Base-by-base conservation (phyloP, 768 basidiomycete genomes). In the Thelephora aurantiotincta region DNA sequence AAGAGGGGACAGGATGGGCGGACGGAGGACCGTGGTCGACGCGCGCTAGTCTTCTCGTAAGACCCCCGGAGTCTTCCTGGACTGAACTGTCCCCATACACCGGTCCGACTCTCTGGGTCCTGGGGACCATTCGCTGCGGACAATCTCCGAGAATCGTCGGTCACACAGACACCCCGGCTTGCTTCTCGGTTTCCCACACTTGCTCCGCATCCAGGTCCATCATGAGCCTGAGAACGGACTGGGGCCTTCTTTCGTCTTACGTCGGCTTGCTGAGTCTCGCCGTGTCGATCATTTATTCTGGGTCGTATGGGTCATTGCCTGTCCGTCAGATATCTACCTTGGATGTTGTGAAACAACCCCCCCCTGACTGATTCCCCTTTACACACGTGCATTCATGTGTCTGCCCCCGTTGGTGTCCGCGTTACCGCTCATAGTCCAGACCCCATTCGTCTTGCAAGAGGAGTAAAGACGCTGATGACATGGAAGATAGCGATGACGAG, bases 261-360 rank as follows among this genome's bases (percentile, higher is more conserved):
- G 75, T 66, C 5, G 87, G 84, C 6, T 65, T 89, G 5, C 60
- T 88, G 45, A 60, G 63, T 33, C 71, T 88, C 19, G 87, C 87
- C 1, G 72, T 65, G 44, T 55, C 60, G n/a, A 78, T 80, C 23
- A 73, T 90, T 41, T 87, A 80, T 55, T 70, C 72, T 22, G 87
- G 86, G 33, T 73, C 86, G 5, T 73, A 71, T 63, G 75, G 72
- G 12, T 82, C 82, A 16, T 63, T 89, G 49, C 73, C 79, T 54
- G 82, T 84, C 54, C 51, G 75, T 71, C 43, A 18, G 33, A 22
- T 41, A 26, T 45, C 48, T 48, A 52, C 51, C 50, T 34, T 49
- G 35, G 18, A 50, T 9, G 33, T 33, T 18, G 4, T 30, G 26
- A 9, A 30, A 30, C 26, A 4, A 30, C 4, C 26, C 26, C 26